Percentiles rank a stretch among this genome's conserved stretches.
Conservation (phyloP, 1,284 basidiomycete species). For the Cryptococcus hybrid region DNA sequence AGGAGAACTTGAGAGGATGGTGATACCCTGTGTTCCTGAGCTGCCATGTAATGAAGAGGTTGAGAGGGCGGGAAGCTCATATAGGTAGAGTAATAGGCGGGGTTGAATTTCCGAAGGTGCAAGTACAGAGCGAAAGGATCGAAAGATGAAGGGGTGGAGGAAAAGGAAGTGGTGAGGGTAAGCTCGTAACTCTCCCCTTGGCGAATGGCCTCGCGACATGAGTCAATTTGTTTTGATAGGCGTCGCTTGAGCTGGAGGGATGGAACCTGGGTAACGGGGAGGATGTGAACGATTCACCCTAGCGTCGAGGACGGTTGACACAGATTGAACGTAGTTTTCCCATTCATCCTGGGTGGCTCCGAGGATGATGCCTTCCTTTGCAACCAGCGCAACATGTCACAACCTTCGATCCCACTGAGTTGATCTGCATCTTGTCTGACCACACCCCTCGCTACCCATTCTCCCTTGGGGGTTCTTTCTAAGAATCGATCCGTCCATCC, state of each 20-base stretch:
- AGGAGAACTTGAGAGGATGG: slow-evolving; percentile 76
- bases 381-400: slow-evolving; percentile 37
- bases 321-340: slow-evolving; percentile 10
- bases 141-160: slow-evolving; percentile 22
- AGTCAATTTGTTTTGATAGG: slow-evolving; percentile 71
- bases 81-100: slow-evolving; percentile 88
- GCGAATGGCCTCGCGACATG: slow-evolving; percentile 72
- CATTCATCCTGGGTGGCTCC: slow-evolving; percentile 26
- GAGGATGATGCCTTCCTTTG: slow-evolving; percentile 24
- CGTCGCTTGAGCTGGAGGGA: slow-evolving; percentile 41
- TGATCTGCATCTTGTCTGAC: slow-evolving; percentile 7
- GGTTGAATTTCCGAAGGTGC: slow-evolving; percentile 70
- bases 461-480: slow-evolving; percentile 41
- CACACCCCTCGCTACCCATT: slow-evolving; percentile 53
- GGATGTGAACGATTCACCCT: background rate
- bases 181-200: slow-evolving; percentile 95
- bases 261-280: slow-evolving; percentile 32
- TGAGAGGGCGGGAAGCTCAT: slow-evolving; percentile 59
- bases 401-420: slow-evolving; percentile 1
- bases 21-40: slow-evolving; percentile 57
- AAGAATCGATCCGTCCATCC: slow-evolving; percentile 51
- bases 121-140: slow-evolving; percentile 48
- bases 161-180: slow-evolving; percentile 77
- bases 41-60: slow-evolving; percentile 16
- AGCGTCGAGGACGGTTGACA: slow-evolving; percentile 10